phyloP scores from a whole-genome alignment of 2,329 filamentous ascomycete genomes.

The Sporothrix variecibatus region DNA sequence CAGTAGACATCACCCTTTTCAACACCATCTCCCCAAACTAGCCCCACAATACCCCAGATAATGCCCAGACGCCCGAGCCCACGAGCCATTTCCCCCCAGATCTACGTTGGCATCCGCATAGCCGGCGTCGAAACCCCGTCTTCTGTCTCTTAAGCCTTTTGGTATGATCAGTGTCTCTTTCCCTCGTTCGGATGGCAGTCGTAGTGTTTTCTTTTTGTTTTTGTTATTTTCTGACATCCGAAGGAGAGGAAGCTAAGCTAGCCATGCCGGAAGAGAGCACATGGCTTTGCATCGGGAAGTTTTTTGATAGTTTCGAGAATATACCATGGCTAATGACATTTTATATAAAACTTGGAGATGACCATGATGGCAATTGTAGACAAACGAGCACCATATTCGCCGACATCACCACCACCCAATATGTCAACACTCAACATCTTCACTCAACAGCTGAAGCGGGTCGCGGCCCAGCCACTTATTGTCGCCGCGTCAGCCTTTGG shows the following conservation, averaged over 20 bases:
- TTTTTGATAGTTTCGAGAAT: background rate
- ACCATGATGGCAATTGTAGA: background rate
- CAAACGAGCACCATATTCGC: background rate
- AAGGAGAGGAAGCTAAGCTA: background rate
- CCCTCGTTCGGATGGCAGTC: background rate
- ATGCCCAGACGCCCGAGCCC: too few relatives aligned
- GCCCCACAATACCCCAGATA: background rate
- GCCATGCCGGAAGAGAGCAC: background rate
- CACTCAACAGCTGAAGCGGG: background rate
- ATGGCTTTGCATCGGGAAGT: background rate
- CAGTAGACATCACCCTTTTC: background rate
- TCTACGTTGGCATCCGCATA: background rate
- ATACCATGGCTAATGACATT: background rate
- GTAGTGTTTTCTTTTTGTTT: too few relatives aligned
- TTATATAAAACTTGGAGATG: background rate
- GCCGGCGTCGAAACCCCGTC: background rate
- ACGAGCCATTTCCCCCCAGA: background rate
- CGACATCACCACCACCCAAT: background rate
- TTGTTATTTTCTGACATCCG: background rate
- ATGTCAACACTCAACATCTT: background rate
- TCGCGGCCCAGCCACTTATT: background rate
- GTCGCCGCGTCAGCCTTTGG: background rate
- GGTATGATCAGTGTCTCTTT: background rate
- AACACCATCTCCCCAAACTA: too few relatives aligned
- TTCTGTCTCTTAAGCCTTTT: background rate